These are phyloP conservation scores for Cantharellus cinnabarinus DNA, from an alignment of 768 basidiomycete species.

Conservation along the genomic window DNA sequence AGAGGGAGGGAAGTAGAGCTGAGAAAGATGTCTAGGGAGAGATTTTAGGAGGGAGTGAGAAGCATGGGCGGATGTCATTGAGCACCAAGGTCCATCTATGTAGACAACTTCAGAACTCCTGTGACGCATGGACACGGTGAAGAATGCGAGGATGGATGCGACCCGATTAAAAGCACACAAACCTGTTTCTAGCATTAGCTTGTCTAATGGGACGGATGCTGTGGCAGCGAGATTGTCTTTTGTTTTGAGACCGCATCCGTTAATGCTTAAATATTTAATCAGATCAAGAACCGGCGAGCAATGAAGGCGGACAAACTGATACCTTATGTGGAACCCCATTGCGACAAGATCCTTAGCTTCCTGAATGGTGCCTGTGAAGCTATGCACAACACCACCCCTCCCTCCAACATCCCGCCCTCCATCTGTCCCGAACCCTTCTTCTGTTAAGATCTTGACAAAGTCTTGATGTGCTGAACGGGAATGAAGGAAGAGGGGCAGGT, in stretches of 20 bases:
- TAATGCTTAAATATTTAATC: slow-evolving; percentile 24
- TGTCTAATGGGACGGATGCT: slow-evolving; percentile 34
- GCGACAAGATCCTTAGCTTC: slow-evolving; percentile 47
- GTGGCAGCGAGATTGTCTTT: slow-evolving; percentile 37
- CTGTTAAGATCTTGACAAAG: slow-evolving; percentile 40
- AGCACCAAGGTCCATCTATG: slow-evolving; percentile 48
- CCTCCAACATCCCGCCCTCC: slow-evolving; percentile 36
- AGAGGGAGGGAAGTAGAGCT: slow-evolving; percentile 30
- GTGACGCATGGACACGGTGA: too few relatives aligned
- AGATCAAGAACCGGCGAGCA: background rate
- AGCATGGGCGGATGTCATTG: slow-evolving; percentile 45
- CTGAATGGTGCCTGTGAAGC: slow-evolving; percentile 46
- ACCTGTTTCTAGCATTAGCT: slow-evolving; percentile 61
- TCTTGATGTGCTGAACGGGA: slow-evolving; percentile 58
- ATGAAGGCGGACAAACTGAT: background rate
- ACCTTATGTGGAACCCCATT: slow-evolving; percentile 56
- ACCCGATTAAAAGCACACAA: background rate
- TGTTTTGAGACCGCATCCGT: slow-evolving; percentile 63
- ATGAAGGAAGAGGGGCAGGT: slow-evolving; percentile 63
- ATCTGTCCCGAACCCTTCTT: slow-evolving; percentile 40
- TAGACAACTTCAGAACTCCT: background rate
- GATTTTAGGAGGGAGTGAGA: slow-evolving; percentile 19
- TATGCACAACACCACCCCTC: slow-evolving; percentile 62
- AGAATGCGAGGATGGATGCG: too few relatives aligned
- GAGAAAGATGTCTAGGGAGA: slow-evolving; percentile 26